phyloP scores from a whole-genome alignment of 371 early-diverging fungal species.

The Basidiobolus meristosporus region DNA sequence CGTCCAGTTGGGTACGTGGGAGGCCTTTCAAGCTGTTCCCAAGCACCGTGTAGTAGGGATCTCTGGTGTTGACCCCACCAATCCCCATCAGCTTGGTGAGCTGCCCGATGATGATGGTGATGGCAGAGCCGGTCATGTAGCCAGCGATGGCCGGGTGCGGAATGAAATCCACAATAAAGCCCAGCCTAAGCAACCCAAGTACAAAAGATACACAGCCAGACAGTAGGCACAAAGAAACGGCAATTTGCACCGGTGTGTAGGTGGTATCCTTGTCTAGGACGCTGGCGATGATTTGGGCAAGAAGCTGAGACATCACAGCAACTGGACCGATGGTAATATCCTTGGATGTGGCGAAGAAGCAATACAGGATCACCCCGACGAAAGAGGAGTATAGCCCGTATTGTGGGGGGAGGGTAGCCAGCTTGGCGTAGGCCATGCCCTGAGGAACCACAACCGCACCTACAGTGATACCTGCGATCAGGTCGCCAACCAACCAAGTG shows the following conservation, averaged over 20 bases:
- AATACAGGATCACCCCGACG: constrained; percentile 45
- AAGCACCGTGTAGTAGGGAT: background rate
- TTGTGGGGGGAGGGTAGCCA: constrained; percentile 58
- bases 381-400: constrained; percentile 76
- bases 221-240: background rate
- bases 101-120: constrained; percentile 60
- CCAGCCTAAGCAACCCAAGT: constrained; percentile 59
- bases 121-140: constrained; percentile 53
- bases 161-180: constrained; percentile 78
- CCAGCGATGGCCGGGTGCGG: constrained; percentile 52
- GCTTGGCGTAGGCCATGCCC: constrained; percentile 65
- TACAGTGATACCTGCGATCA: constrained; percentile 73
- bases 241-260: constrained; percentile 1
- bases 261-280: background rate
- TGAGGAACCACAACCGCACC: constrained; percentile 76
- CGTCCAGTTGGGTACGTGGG: constrained; percentile 20
- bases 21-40: constrained; percentile 4
- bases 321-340: constrained; percentile 79
- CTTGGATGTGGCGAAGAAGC: constrained; percentile 63
- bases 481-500: constrained; percentile 58
- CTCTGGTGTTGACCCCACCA: constrained; percentile 21
- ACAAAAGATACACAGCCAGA: constrained; percentile 33
- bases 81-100: constrained; percentile 53
- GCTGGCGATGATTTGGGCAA: constrained; percentile 38
- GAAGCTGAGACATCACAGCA: constrained; percentile 64